Evolutionary conservation across 192 early-diverging fungal species (phyloP).

Genomic region (Rhizoclosmatium sp.): DNA sequence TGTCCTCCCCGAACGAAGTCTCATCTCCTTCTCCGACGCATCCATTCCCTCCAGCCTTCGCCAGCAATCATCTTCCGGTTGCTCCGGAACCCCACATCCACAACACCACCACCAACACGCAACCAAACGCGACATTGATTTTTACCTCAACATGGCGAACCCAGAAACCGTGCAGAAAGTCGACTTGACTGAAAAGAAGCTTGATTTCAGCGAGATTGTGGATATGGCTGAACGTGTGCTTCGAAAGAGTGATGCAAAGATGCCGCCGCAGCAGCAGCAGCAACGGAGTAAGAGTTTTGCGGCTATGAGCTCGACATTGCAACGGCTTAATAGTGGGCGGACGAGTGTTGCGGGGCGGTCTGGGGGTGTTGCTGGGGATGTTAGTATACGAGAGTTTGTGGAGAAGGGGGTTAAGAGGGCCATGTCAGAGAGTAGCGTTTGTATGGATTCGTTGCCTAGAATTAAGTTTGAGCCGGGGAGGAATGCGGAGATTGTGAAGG

Average conservation of each 20-base stretch:
- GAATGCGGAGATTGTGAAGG: slow-evolving; percentile 6
- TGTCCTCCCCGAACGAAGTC: neutral
- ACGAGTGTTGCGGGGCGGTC: neutral
- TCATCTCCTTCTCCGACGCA: neutral
- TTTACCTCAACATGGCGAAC: slow-evolving; percentile 24
- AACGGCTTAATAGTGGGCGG: neutral
- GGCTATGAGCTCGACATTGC: neutral
- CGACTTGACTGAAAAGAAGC: neutral
- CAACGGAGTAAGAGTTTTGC: neutral
- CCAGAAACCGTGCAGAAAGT: neutral
- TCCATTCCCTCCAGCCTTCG: slow-evolving; percentile 3
- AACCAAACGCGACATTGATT: slow-evolving; percentile 25
- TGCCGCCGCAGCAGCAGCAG: neutral
- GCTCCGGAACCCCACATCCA: neutral
- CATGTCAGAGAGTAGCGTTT: neutral
- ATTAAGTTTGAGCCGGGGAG: neutral
- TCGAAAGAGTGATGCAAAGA: neutral
- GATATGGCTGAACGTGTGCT: slow-evolving; percentile 14
- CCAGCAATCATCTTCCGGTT: neutral
- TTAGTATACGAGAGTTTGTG: slow-evolving; percentile 5
- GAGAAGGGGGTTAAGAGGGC: neutral
- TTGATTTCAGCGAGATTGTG: slow-evolving; percentile 19
- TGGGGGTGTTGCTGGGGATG: neutral
- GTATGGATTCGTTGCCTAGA: neutral
- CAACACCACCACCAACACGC: neutral